Evolutionary conservation across 2,329 filamentous ascomycete species (phyloP), one percentile per base, ranked within the genome.

Genomic region (Erysiphe neolycopersici): DNA sequence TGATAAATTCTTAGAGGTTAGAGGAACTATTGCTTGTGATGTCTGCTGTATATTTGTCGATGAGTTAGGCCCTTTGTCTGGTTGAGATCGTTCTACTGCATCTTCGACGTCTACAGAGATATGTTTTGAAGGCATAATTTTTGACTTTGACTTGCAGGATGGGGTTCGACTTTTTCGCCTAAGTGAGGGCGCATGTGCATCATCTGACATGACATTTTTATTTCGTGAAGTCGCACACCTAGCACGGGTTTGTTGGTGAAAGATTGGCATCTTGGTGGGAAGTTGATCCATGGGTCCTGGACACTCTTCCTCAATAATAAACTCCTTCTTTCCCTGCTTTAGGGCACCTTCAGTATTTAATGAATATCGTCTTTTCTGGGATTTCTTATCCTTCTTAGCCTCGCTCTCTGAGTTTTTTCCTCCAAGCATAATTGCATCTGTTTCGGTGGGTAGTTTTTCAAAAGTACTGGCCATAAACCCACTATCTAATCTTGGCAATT

Each of bases 401-500:
- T 10, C 9, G n/a, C 18, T 32, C 4, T 42, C 41, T 39, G n/a
- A 13, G 11, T 39, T 40, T 16, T 32, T 32, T 10, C 14, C 29
- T 32, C 19, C 37, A 32, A 32, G 51, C 35, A 55, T 47, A 30
- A 29, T 14, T 18, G 47, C 51, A 31, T 62, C 61, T 38, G 72
- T 67, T 19, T 80, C 72, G 33, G 76, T 76, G 46, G 82, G 71
- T 5, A 75, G 64, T 5, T 55, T 54, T 14, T 57, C 54, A 11
- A 78, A 58, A 6, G 73, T 70, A n/a, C 78, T 79, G 55, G 80
- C 89, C 69, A 85, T 80, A 54, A 91, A 91, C 1, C 80, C 81
- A 13, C 81, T 85, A 55, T 92, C 82, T 16, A 63, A 63, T 22
- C 61, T 54, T 8, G 66, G 65, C 49, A 76, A 65, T 5, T 68